Percentiles rank a stretch among this genome's conserved stretches.
Evolutionary conservation across 1,284 basidiomycete species (phyloP).

Genomic region (Ustilago shanxiensis): DNA sequence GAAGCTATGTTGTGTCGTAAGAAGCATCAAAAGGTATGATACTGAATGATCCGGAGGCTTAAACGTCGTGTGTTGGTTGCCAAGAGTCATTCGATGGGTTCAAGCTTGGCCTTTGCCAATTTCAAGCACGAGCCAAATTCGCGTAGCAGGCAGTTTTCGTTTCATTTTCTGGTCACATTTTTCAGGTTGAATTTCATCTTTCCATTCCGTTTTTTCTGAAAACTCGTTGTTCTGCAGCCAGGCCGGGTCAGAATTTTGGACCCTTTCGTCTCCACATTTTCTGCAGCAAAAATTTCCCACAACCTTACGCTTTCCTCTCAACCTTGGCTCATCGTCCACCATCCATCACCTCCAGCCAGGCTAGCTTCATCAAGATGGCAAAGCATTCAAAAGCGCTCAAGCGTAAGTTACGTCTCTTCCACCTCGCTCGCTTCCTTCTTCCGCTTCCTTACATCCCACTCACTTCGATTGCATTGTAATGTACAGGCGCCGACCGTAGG

Average conservation of each 20-base stretch:
- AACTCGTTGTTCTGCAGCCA: neutral
- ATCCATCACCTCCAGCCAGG: no score
- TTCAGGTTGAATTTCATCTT: neutral
- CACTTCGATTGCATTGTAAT: neutral
- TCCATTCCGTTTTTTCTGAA: neutral
- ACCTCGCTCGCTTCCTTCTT: no score
- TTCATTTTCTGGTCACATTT: neutral
- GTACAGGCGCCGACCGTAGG: constrained; percentile 36
- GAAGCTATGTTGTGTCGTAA: no score
- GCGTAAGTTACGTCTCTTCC: no score
- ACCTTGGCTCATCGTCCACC: no score
- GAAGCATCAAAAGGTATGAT: no score
- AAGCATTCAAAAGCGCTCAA: constrained; percentile 44
- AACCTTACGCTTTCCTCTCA: neutral
- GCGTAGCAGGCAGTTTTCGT: neutral
- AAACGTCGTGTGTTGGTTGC: no score
- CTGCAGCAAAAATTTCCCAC: neutral
- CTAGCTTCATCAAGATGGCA: constrained; percentile 28
- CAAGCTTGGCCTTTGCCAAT: neutral
- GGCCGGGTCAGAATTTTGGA: neutral
- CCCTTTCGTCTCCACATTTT: constrained; percentile 1
- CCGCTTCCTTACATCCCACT: neutral
- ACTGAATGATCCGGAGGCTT: no score
- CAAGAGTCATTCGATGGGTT: no score
- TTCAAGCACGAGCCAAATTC: neutral